Percentiles rank a stretch among this genome's conserved stretches.
Evolutionary conservation across 2,329 filamentous ascomycete genomes (phyloP).

Genomic region (Trichoderma sp.): DNA sequence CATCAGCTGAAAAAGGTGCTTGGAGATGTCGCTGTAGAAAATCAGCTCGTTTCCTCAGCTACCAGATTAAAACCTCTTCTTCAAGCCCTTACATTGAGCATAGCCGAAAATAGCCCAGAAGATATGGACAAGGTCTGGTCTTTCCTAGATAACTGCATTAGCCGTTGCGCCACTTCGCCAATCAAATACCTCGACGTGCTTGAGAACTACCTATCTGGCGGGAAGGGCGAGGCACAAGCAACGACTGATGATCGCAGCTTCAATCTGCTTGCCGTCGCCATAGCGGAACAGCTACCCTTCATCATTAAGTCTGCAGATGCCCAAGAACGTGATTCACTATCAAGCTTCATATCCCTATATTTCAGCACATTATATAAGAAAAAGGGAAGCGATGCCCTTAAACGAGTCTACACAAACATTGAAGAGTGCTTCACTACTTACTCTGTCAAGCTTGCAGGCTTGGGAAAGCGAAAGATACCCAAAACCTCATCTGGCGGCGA

Average conservation of each 20-base stretch:
- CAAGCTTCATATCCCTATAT: constrained; percentile 59
- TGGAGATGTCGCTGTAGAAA: constrained; percentile 61
- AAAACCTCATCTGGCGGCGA: constrained; percentile 24
- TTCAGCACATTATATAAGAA: constrained; percentile 55
- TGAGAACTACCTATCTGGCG: constrained; percentile 45
- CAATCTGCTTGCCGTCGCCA: constrained; percentile 67
- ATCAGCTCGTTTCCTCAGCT: constrained; percentile 62
- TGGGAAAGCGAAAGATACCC: constrained; percentile 24
- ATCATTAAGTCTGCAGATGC: constrained; percentile 53
- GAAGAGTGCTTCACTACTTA: constrained; percentile 33
- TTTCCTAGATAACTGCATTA: constrained; percentile 82
- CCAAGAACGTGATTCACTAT: constrained; percentile 48
- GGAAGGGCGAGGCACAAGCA: constrained; percentile 32
- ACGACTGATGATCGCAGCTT: constrained; percentile 25
- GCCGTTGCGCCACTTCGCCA: constrained; percentile 71
- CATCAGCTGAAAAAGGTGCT: constrained; percentile 58
- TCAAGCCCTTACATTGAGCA: constrained; percentile 33
- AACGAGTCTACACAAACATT: constrained; percentile 35
- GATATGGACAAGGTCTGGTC: constrained; percentile 54
- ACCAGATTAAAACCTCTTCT: constrained; percentile 52
- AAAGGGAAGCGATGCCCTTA: constrained; percentile 42
- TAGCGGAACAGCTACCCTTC: constrained; percentile 79
- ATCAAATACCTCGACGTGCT: constrained; percentile 81
- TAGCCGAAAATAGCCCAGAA: constrained; percentile 24
- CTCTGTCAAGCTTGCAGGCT: constrained; percentile 27